A percentile compares a stretch with the other conserved stretches of the same genome.
Conservation (phyloP, 1,284 basidiomycete genomes). For the Bjerkandera adusta region DNA sequence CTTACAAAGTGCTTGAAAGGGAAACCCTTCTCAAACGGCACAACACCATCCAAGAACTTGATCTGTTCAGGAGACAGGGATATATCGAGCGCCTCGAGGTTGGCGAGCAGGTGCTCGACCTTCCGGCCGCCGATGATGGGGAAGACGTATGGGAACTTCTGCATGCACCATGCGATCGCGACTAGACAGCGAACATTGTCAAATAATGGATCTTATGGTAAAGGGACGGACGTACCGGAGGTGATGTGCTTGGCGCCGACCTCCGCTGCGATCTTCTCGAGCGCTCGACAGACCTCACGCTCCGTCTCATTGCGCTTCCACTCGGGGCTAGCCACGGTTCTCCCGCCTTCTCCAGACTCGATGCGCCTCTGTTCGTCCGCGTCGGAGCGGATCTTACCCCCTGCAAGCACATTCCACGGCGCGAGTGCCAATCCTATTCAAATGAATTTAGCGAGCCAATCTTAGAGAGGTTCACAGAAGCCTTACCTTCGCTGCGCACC, state of each 20-base stretch:
- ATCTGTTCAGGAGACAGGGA: no score
- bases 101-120: background rate
- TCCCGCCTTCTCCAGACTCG: background rate
- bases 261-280: slow-evolving; percentile 1
- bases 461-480: background rate
- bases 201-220: background rate
- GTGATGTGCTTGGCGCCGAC: slow-evolving; percentile 5
- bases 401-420: slow-evolving; percentile 33
- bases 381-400: slow-evolving; percentile 29
- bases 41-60: no score
- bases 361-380: slow-evolving; percentile 23
- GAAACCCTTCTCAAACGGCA: no score
- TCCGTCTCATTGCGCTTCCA: slow-evolving; percentile 6
- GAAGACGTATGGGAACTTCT: slow-evolving; percentile 1
- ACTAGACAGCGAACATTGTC: background rate
- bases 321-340: background rate
- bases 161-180: background rate
- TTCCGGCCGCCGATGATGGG: slow-evolving; percentile 1
- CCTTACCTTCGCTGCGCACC: slow-evolving; percentile 24
- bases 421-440: slow-evolving; percentile 20
- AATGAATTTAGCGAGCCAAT: background rate
- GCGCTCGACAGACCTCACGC: slow-evolving; percentile 1
- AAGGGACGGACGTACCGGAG: background rate
- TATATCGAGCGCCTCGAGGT: no score
- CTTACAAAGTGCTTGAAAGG: no score